These are phyloP conservation scores for Colletotrichum agaves DNA, from an alignment of 2,329 filamentous ascomycete species.

Conservation along the genomic window DNA sequence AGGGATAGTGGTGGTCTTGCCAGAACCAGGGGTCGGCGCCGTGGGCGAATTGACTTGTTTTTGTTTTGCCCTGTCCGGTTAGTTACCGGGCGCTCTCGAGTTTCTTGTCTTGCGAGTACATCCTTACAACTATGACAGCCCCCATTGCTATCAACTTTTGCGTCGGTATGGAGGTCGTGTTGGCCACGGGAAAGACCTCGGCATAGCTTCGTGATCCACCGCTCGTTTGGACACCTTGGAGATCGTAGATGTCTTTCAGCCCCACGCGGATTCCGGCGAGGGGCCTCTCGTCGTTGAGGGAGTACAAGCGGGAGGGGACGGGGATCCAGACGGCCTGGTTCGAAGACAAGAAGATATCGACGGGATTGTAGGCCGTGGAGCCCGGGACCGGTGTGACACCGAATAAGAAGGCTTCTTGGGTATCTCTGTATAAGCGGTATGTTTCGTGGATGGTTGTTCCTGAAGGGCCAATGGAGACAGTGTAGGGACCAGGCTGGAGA, in stretches of 20 bases:
- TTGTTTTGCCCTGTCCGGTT: slow-evolving; percentile 57
- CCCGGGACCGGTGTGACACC: too few species aligned
- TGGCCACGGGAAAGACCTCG: slow-evolving; percentile 60
- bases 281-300: slow-evolving; percentile 45
- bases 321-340: slow-evolving; percentile 40
- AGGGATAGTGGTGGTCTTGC: slow-evolving; percentile 52
- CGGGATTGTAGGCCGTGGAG: too few species aligned
- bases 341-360: too few species aligned
- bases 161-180: slow-evolving; percentile 59
- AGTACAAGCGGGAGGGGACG: slow-evolving; percentile 53
- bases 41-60: slow-evolving; percentile 58
- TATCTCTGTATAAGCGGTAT: too few species aligned
- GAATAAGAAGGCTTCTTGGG: too few species aligned
- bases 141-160: slow-evolving; percentile 69
- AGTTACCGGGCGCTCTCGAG: too few species aligned
- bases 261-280: slow-evolving; percentile 51
- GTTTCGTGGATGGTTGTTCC: too few species aligned
- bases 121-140: slow-evolving; percentile 56
- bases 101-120: too few species aligned
- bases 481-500: too few species aligned
- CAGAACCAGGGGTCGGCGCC: slow-evolving; percentile 56
- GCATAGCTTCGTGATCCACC: slow-evolving; percentile 69
- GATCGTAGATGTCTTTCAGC: slow-evolving; percentile 47
- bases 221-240: slow-evolving; percentile 63
- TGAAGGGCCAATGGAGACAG: too few species aligned